Base-by-base conservation (phyloP, 192 early-diverging fungal genomes). In the Backusella psychrophila region DNA sequence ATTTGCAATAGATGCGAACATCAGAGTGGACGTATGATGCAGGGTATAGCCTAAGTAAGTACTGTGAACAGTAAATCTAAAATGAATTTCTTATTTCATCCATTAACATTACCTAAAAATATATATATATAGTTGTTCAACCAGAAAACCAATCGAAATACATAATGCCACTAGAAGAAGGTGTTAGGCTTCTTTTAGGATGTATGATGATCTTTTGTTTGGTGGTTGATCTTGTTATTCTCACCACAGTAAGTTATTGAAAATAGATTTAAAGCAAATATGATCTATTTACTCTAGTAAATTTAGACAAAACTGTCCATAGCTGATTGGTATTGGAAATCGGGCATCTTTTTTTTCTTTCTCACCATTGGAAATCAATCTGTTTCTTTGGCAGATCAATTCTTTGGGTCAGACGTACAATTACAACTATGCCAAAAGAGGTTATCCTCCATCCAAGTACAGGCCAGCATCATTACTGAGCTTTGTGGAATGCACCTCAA, bases 321-420 rank as follows among this genome's bases (percentile, higher is more conserved):
- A 52, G 77, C 77, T 44, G 44, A 78, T 59, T 73, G 72, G 72
- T 78, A 69, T 38, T 78, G 77, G 77, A 63, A 72, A 29, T 72
- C 77, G 7, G 77, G 77, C 2, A 14, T 78, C 6, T 74, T 72
- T 21, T 78, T 74, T 41, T 78, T 72, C n/a, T 11, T 59, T n/a
- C 21, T 77, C 29, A 53, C 39, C 0, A 33, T 33, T 9, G 59
- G 69, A 23, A 44, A 72, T 36, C 53, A 72, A 36, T 21, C 26
- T 0, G 41, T 77, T 3, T 21, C 34, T 17, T 21, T 74, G 35
- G 59, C 38, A 12, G 53, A 41, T 1, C 34, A 63, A 4, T 38
- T 74, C 6, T 39, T 74, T 38, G 35, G 52, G 7, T 19, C 23
- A 0, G 56, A 65, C 3, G n/a, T 35, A 34, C 59, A 26, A 26